Evolutionary conservation across 2,329 filamentous ascomycete species (phyloP).

Genomic region (Beauveria bassiana): DNA sequence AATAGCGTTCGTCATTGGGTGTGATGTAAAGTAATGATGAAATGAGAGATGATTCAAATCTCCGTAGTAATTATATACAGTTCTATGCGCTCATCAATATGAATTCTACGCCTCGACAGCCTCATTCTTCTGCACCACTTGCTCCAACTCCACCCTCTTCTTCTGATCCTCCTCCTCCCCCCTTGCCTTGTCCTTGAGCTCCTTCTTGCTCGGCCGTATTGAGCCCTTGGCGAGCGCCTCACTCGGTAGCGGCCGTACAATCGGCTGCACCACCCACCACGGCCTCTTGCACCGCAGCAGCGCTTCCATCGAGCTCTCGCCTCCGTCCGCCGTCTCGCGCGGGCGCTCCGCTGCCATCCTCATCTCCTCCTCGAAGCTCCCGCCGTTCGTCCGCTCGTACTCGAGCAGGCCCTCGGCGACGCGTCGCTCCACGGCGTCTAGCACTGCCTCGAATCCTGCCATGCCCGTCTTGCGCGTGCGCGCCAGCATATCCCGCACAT

Average conservation of each 20-base stretch:
- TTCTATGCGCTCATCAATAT: not conserved
- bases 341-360: constrained; percentile 18
- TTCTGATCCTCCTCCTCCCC: constrained; percentile 11
- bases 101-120: constrained; percentile 15
- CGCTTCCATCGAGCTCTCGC: constrained; percentile 55
- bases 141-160: constrained; percentile 27
- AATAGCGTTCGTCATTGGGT: not conserved
- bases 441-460: constrained; percentile 65
- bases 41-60: not conserved
- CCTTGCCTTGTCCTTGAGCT: constrained; percentile 34
- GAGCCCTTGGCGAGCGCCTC: constrained; percentile 81
- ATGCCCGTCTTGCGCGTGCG: constrained; percentile 62
- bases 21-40: too few species aligned
- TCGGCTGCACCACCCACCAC: constrained; percentile 86
- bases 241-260: constrained; percentile 76
- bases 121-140: constrained; percentile 40
- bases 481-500: constrained; percentile 80
- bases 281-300: constrained; percentile 70
- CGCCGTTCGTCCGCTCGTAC: constrained; percentile 47
- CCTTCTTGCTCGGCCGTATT: constrained; percentile 66
- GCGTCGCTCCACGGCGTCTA: constrained; percentile 65
- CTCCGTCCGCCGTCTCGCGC: constrained; percentile 29
- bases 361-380: constrained; percentile 37
- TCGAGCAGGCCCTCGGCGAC: constrained; percentile 66
- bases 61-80: not conserved